Evolutionary conservation across 75 land plant species (phyloP), one percentile per base, ranked within the genome.

Genomic region (Pseudotsuga menziesii): DNA sequence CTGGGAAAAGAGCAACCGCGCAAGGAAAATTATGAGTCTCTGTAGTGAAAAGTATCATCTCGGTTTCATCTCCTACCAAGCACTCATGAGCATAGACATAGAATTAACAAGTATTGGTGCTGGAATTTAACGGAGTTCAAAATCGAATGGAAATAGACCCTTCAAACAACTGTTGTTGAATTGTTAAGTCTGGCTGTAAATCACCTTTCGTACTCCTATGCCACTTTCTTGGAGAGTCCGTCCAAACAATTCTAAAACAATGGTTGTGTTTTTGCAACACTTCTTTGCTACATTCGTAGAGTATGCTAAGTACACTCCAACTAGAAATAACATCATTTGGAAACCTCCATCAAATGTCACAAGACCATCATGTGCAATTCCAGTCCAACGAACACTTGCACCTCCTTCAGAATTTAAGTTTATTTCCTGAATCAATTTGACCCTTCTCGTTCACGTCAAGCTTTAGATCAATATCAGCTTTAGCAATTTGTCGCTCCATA

Each of bases 241-340:
- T 82, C 99, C 99, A 97, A 13, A 86, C 41, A 97, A 89, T 87
- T 97, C 99, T 12, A 85, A 81, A 85, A 89, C 82, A 97, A 97
- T 16, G 93, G 86, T 63, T 86, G 90, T 32, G 88, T 83, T 48
- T 86, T 81, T 26, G 83, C 85, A 22, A 97, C 92, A 72, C 92
- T 88, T 55, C 86, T n/a, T 89, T n/a, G 87, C 89, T 17, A 94
- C 80, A 78, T 91, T 90, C 27, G 61, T 71, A 15, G 99, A 98
- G 75, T 78, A 89, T n/a, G 98, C 92, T 87, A 97, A 81, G 61
- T 89, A 85, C 87, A 92, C 85, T 23, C 95, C 98, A 57, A 91
- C 89, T 11, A 95, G 99, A 35, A 97, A 75, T 20, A 97, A 64
- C 8, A 88, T 92, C 66, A 89, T 63, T 60, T 89, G 89, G 58